Evolutionary conservation across 805 yeast genomes (phyloP).

Genomic region (Metschnikowia reukaufii): DNA sequence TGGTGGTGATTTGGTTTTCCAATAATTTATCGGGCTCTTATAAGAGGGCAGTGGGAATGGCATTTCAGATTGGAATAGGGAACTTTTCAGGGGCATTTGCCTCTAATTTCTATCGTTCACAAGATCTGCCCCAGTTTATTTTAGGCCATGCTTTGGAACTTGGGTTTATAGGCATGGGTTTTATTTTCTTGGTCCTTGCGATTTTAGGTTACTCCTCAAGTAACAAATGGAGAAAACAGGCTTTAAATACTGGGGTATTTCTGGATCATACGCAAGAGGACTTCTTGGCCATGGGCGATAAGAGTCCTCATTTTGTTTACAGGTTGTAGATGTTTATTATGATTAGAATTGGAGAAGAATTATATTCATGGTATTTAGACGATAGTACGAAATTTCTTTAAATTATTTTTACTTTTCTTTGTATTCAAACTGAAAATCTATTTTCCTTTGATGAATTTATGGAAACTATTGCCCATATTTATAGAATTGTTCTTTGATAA

Average conservation of each 20-base stretch:
- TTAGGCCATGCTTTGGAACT: constrained; percentile 34
- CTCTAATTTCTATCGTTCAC: constrained; percentile 32
- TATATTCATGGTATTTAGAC: background rate
- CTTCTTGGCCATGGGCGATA: constrained; percentile 43
- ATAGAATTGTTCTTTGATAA: too few relatives aligned
- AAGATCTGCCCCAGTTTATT: constrained; percentile 26
- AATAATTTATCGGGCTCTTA: constrained; percentile 36
- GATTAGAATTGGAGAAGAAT: too few relatives aligned
- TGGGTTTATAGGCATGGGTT: constrained; percentile 34
- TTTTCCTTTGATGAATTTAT: too few relatives aligned
- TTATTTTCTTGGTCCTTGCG: background rate
- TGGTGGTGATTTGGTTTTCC: constrained; percentile 35
- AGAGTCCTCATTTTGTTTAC: constrained; percentile 41
- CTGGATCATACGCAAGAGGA: constrained; percentile 26
- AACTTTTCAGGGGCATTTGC: constrained; percentile 39
- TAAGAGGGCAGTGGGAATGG: constrained; percentile 41
- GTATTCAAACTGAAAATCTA: too few relatives aligned
- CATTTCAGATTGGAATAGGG: constrained; percentile 40
- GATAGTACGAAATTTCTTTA: background rate
- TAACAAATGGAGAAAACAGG: constrained; percentile 11
- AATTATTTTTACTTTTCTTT: too few relatives aligned
- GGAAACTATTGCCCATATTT: too few relatives aligned
- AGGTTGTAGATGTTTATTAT: constrained; percentile 10
- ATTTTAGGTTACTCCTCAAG: background rate
- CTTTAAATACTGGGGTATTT: constrained; percentile 26